These are phyloP conservation scores for Pichia ethanolica DNA, from an alignment of 805 yeast genomes.

Conservation along the genomic window DNA sequence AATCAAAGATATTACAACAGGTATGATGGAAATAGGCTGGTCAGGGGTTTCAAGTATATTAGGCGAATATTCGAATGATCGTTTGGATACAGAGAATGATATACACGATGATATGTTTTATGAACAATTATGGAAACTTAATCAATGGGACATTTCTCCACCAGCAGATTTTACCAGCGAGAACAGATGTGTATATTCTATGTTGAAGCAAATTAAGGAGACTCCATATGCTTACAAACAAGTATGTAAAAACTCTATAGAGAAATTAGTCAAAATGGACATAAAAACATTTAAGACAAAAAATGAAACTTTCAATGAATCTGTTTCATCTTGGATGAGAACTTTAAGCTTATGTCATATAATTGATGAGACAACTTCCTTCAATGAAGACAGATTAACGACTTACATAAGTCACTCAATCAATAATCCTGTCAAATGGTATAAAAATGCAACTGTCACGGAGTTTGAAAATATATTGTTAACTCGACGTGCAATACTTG, in stretches of 20 bases:
- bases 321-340: slow-evolving; percentile 23
- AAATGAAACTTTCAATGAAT: neutral
- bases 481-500: slow-evolving; percentile 34
- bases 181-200: slow-evolving; percentile 43
- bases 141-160: slow-evolving; percentile 66
- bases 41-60: slow-evolving; percentile 45
- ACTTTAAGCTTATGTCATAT: slow-evolving; percentile 27
- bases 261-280: neutral
- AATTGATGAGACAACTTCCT: slow-evolving; percentile 14
- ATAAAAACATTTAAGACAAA: neutral
- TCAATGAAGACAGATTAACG: slow-evolving; percentile 6
- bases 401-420: slow-evolving; percentile 11
- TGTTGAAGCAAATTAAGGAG: slow-evolving; percentile 42
- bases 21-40: slow-evolving; percentile 46
- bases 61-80: slow-evolving; percentile 12
- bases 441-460: slow-evolving; percentile 27
- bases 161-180: slow-evolving; percentile 31
- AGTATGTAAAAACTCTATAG: slow-evolving; percentile 16
- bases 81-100: neutral
- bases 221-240: slow-evolving; percentile 14
- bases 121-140: slow-evolving; percentile 71
- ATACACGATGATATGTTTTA: slow-evolving; percentile 27
- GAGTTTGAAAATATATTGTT: slow-evolving; percentile 37
- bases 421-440: slow-evolving; percentile 30
- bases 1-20: slow-evolving; percentile 22